These are phyloP conservation scores for Diospyros lotus DNA, from an alignment of 148 eudicot species.

Conservation along the genomic window DNA sequence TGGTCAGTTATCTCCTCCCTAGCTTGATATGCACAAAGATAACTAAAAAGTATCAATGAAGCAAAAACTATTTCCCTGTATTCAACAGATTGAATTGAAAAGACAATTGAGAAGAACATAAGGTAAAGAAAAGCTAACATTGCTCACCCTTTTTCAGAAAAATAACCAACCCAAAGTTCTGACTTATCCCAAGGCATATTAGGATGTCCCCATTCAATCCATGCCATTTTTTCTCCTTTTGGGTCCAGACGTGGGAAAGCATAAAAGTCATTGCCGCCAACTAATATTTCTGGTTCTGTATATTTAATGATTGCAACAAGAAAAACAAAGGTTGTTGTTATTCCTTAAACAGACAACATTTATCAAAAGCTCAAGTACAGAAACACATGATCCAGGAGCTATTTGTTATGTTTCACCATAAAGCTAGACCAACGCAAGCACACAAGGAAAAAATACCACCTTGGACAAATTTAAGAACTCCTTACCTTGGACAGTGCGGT, in stretches of 20 bases:
- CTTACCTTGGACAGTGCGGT: slow-evolving; percentile 46
- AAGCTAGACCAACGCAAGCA: background rate
- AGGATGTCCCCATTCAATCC: slow-evolving; percentile 97
- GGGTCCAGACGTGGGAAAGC: slow-evolving; percentile 91
- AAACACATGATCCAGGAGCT: background rate
- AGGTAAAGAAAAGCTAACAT: background rate
- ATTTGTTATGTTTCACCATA: background rate
- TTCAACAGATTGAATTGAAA: background rate
- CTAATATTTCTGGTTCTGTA: slow-evolving; percentile 67
- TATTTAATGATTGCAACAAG: slow-evolving; percentile 8
- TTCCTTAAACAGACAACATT: slow-evolving; percentile 3
- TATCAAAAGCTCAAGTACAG: background rate
- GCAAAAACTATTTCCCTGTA: background rate
- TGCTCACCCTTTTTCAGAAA: slow-evolving; percentile 76
- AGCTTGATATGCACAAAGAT: background rate
- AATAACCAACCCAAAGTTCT: slow-evolving; percentile 95
- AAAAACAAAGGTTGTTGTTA: background rate
- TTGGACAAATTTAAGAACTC: background rate
- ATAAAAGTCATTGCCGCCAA: slow-evolving; percentile 80
- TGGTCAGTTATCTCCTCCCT: background rate
- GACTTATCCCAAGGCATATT: slow-evolving; percentile 98
- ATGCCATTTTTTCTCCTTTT: slow-evolving; percentile 67
- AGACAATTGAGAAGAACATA: background rate
- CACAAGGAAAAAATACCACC: background rate
- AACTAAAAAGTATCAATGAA: background rate